Percentiles rank a stretch among this genome's conserved stretches.
phyloP scores from a whole-genome alignment of 139 green algal genomes.

The Spirogloea muscicola region DNA sequence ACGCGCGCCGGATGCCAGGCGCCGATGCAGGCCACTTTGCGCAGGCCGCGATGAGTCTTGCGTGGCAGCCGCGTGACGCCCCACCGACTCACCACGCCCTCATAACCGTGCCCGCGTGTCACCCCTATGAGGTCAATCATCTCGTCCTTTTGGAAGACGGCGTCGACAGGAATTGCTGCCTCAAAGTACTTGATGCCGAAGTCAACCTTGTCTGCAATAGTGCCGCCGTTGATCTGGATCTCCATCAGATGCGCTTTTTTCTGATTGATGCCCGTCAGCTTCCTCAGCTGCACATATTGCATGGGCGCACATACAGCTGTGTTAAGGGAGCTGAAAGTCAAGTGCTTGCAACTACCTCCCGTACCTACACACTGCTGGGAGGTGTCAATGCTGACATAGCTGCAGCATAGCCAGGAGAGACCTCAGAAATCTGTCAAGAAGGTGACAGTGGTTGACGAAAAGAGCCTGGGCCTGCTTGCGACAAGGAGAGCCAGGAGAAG shows the following conservation, averaged over 20 bases:
- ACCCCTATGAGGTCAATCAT: constrained; percentile 99
- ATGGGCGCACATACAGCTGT: no score
- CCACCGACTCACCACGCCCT: constrained; percentile 96
- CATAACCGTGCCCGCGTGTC: constrained; percentile 84
- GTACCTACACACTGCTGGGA: no score
- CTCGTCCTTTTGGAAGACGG: constrained; percentile 85
- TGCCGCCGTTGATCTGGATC: constrained; percentile 97
- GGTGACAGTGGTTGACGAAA: no score
- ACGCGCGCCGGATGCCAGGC: constrained; percentile 95
- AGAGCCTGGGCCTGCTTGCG: no score
- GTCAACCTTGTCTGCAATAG: constrained; percentile 87
- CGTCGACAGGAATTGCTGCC: constrained; percentile 79
- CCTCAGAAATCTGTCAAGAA: no score
- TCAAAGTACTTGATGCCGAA: constrained; percentile 88
- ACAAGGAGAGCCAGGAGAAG: no score
- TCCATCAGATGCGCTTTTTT: constrained; percentile 98
- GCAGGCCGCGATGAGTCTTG: constrained; percentile 97
- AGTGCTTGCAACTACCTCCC: no score
- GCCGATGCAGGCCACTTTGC: constrained; percentile 97
- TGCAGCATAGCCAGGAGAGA: no score
- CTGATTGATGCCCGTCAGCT: constrained; percentile 52
- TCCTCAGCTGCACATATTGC: no score
- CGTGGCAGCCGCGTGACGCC: constrained; percentile 93
- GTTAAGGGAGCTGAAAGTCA: no score
- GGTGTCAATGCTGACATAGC: no score